A percentile compares a stretch with the other conserved stretches of the same genome.
Evolutionary conservation across 257 asterid species (phyloP).

Genomic region (Nicotiana tabacum): DNA sequence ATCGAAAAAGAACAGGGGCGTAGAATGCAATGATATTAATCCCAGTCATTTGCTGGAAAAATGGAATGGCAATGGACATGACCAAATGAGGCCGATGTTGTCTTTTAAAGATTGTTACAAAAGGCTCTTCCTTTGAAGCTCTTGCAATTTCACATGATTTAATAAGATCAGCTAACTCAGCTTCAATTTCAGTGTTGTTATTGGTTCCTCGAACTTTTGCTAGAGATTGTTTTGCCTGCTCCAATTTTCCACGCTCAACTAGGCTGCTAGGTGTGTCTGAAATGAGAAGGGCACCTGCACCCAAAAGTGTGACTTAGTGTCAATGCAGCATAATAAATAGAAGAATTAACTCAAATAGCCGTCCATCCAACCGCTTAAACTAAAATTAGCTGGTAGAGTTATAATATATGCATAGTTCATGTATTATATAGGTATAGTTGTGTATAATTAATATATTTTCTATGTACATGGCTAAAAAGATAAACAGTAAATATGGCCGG

Average conservation of each 20-base stretch:
- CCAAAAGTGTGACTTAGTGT: background rate
- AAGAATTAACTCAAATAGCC: no score
- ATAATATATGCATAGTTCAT: no score
- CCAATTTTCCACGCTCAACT: slow-evolving; percentile 69
- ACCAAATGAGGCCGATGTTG: slow-evolving; percentile 63
- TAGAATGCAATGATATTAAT: slow-evolving; percentile 88
- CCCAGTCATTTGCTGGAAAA: slow-evolving; percentile 80
- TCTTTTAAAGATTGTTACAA: slow-evolving; percentile 64
- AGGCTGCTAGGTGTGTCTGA: slow-evolving; percentile 84
- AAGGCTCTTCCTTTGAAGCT: slow-evolving; percentile 63
- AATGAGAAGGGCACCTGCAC: slow-evolving; percentile 8
- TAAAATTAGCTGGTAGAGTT: no score
- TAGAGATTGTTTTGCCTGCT: slow-evolving; percentile 66
- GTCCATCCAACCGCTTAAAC: no score
- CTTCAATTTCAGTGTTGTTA: slow-evolving; percentile 43
- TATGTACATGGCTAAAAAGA: no score
- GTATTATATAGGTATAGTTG: no score
- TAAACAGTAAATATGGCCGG: no score
- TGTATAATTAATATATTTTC: no score
- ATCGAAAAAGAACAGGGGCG: slow-evolving; percentile 65
- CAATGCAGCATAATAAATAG: background rate
- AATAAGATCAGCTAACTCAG: slow-evolving; percentile 62
- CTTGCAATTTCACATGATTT: slow-evolving; percentile 75
- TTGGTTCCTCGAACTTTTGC: slow-evolving; percentile 49
- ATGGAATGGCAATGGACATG: slow-evolving; percentile 64